Conservation (phyloP, 192 early-diverging fungal species). For the Mycoemilia scoparia region DNA sequence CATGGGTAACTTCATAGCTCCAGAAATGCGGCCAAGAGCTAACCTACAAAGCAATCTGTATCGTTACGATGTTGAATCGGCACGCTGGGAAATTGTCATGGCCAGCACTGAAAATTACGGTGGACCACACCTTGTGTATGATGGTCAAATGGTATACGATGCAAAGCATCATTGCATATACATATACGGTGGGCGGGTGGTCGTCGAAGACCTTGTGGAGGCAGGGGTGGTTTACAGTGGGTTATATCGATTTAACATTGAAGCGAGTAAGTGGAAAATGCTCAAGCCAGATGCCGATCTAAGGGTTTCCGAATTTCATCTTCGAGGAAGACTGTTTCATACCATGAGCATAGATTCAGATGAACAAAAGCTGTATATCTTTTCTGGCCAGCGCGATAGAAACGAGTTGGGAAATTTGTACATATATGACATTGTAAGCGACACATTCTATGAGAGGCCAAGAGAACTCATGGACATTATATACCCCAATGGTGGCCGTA, state of each 20-base stretch:
- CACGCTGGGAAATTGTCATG: conserved; percentile 55
- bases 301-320: conserved; percentile 30
- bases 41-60: conserved; percentile 75
- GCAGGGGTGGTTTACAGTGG: conserved; percentile 58
- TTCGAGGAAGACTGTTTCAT: conserved; percentile 79
- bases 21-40: conserved; percentile 40
- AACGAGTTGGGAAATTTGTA: conserved; percentile 65
- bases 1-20: conserved; percentile 79
- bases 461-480: conserved; percentile 5
- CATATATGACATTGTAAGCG: conserved; percentile 61
- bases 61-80: conserved; percentile 53
- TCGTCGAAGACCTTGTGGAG: conserved; percentile 42
- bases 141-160: conserved; percentile 89
- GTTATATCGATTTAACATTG: conserved; percentile 64
- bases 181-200: conserved; percentile 76
- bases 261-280: conserved; percentile 46
- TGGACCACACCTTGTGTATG: conserved; percentile 78
- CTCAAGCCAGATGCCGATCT: conserved; percentile 47
- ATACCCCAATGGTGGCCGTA: too few relatives aligned
- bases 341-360: conserved; percentile 69
- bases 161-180: conserved; percentile 47
- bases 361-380: conserved; percentile 60
- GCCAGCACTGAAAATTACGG: conserved; percentile 63
- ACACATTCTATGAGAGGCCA: conserved; percentile 53
- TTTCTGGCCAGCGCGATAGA: conserved; percentile 77